phyloP scores from a whole-genome alignment of 139 green algal species.

The Mychonastes homosphaera region DNA sequence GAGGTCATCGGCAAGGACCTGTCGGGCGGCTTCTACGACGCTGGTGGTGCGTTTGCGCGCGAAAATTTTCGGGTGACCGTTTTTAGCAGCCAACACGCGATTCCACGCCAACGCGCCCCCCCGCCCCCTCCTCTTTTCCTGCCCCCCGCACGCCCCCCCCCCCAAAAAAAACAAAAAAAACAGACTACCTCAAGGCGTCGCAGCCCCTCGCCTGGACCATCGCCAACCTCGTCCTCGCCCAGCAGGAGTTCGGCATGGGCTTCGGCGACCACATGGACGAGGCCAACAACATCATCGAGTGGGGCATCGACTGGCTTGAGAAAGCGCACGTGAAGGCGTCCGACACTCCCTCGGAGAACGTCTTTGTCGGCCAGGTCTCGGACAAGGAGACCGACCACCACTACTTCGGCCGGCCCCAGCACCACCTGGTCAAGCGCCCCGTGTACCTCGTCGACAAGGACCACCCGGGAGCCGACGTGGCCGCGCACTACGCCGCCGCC shows the following conservation, averaged over 20 bases:
- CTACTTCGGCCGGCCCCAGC: conserved; percentile 52
- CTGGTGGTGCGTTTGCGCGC: conserved; percentile 27
- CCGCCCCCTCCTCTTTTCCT: neutral
- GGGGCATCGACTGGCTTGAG: conserved; percentile 40
- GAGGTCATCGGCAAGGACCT: conserved; percentile 28
- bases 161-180: neutral
- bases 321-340: conserved; percentile 26
- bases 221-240: conserved; percentile 10
- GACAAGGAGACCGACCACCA: conserved; percentile 32
- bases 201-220: conserved; percentile 16
- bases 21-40: conserved; percentile 43
- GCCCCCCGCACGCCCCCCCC: no score
- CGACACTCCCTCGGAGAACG: conserved; percentile 14
- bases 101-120: no score
- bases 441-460: conserved; percentile 10
- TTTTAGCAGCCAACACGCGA: no score
- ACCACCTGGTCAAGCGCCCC: conserved; percentile 25
- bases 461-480: conserved; percentile 4
- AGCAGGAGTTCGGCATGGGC: conserved; percentile 19
- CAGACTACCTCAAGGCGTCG: conserved; percentile 24
- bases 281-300: conserved; percentile 21
- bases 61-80: no score
- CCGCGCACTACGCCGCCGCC: conserved; percentile 29
- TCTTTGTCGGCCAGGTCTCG: conserved; percentile 40
- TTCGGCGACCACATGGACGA: conserved; percentile 7